Base-by-base conservation (phyloP, 352 stramenopile species). In the Paralagenidium karlingii region DNA sequence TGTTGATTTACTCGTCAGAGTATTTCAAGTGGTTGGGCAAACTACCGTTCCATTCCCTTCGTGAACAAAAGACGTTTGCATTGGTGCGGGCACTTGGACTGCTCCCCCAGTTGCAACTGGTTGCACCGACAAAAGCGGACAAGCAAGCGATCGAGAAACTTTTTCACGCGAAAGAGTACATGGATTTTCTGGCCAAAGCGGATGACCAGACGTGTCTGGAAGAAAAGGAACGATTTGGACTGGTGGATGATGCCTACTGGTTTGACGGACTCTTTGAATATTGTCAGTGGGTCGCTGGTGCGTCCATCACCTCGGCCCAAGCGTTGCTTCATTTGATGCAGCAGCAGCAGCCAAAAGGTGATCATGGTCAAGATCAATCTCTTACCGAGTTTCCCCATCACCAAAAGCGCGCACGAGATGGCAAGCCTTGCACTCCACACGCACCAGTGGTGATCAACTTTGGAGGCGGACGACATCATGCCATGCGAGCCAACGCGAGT, bases 211-310 rank as follows among this genome's bases (percentile, higher is more conserved):
- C 16, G 32, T 18, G 21, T 22, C 3, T 9, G 29, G n/a, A 43
- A 13, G 53, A 50, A 6, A 38, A 42, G 11, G 34, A 61, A 24
- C 45, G 53, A 13, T 71, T 60, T 29, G 63, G 66, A 5, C 55
- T 90, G n/a, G 60, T 81, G 20, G 73, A 90, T 36, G 76, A 87
- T 39, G 45, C 52, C 10, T 60, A 78, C 47, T 58, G 61, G 33
- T 75, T 70, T 42, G 43, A 54, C 18, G 38, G 58, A 0, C 36
- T 87, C 12, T 78, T 64, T 33, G 63, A 73, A 31, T 90, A 87
- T 49, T 82, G 61, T 12, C 37, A 36, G 3, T 68, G 54, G 26
- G 60, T 84, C 16, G 57, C 58, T 12, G 70, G 76, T 3, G 70
- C 63, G 8, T 77, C 60, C 1, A 37, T 85, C 34, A 77, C 75